Percentiles rank a stretch among this genome's conserved stretches.
These are phyloP conservation scores for Pythium aphanidermatum DNA, from an alignment of 352 stramenopile species.

Conservation along the genomic window DNA sequence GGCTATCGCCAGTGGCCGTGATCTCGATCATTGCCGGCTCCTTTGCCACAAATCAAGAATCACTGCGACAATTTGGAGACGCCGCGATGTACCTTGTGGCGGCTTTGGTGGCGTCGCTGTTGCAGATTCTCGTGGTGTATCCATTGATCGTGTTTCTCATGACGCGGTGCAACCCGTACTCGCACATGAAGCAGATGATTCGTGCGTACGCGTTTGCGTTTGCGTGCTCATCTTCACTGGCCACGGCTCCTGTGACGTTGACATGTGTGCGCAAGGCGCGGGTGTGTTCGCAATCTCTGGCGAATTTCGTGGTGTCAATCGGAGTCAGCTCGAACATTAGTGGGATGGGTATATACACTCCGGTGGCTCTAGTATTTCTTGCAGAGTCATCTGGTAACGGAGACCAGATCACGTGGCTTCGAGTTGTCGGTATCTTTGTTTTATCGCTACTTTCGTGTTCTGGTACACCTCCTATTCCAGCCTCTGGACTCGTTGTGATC, in stretches of 20 bases:
- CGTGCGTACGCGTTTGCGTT: constrained; percentile 60
- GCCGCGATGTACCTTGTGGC: constrained; percentile 48
- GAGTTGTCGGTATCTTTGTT: constrained; percentile 38
- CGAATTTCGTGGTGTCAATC: too few species aligned
- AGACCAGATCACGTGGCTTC: constrained; percentile 32
- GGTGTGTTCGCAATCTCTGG: constrained; percentile 51
- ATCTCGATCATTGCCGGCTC: constrained; percentile 47
- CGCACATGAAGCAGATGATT: constrained; percentile 49
- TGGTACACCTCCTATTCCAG: constrained; percentile 39
- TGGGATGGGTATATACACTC: constrained; percentile 40
- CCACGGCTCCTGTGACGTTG: constrained; percentile 49
- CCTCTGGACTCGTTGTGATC: constrained; percentile 38
- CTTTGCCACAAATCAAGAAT: constrained; percentile 32
- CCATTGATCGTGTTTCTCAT: constrained; percentile 45
- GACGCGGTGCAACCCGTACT: constrained; percentile 53
- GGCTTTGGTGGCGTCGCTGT: constrained; percentile 22
- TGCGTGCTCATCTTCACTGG: constrained; percentile 45
- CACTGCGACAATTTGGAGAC: constrained; percentile 28
- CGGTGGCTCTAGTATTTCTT: constrained; percentile 44
- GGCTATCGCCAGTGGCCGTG: constrained; percentile 51
- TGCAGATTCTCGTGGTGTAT: constrained; percentile 45
- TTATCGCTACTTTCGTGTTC: constrained; percentile 39
- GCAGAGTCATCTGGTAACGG: constrained; percentile 44
- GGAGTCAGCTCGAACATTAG: constrained; percentile 56
- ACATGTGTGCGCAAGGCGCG: constrained; percentile 46